A percentile compares a stretch with the other conserved stretches of the same genome.
These are phyloP conservation scores for Ceratobasidium sp. DNA, from an alignment of 1,284 basidiomycete genomes.

Conservation along the genomic window DNA sequence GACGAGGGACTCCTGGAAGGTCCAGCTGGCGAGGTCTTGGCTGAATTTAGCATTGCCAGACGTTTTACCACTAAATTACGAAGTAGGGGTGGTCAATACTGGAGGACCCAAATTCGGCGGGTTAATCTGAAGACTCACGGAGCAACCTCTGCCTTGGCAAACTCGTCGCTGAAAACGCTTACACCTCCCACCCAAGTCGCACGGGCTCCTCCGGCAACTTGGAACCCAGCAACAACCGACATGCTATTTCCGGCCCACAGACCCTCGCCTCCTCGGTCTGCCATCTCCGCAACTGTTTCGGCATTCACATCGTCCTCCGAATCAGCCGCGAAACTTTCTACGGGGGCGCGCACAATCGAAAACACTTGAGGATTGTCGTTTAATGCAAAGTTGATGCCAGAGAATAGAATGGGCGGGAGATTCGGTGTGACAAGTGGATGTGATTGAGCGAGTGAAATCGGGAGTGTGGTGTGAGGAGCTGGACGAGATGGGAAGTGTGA, in stretches of 20 bases:
- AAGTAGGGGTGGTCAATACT: slow-evolving; percentile 33
- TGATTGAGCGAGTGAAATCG: slow-evolving; percentile 51
- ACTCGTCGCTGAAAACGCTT: slow-evolving; percentile 76
- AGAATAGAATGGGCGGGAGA: slow-evolving; percentile 71
- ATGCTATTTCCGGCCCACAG: slow-evolving; percentile 78
- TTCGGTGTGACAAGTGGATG: slow-evolving; percentile 57
- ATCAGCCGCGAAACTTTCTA: slow-evolving; percentile 73
- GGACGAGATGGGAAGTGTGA: slow-evolving; percentile 76
- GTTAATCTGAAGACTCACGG: slow-evolving; percentile 57
- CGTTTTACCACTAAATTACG: slow-evolving; percentile 57
- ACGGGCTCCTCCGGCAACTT: slow-evolving; percentile 77
- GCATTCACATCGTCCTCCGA: slow-evolving; percentile 58
- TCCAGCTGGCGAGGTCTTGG: slow-evolving; percentile 81
- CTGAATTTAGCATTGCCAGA: slow-evolving; percentile 79
- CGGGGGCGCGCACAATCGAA: slow-evolving; percentile 77
- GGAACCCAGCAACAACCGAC: slow-evolving; percentile 85
- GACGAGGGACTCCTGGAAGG: slow-evolving; percentile 86
- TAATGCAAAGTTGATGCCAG: slow-evolving; percentile 75
- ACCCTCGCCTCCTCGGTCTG: slow-evolving; percentile 73
- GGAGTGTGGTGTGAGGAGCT: slow-evolving; percentile 61
- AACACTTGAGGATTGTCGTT: slow-evolving; percentile 81
- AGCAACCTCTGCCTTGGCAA: slow-evolving; percentile 65
- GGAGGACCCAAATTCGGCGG: background rate
- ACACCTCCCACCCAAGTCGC: slow-evolving; percentile 82
- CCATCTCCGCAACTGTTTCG: slow-evolving; percentile 64